These are phyloP conservation scores for Serendipita sp. DNA, from an alignment of 768 basidiomycete species.

Conservation along the genomic window DNA sequence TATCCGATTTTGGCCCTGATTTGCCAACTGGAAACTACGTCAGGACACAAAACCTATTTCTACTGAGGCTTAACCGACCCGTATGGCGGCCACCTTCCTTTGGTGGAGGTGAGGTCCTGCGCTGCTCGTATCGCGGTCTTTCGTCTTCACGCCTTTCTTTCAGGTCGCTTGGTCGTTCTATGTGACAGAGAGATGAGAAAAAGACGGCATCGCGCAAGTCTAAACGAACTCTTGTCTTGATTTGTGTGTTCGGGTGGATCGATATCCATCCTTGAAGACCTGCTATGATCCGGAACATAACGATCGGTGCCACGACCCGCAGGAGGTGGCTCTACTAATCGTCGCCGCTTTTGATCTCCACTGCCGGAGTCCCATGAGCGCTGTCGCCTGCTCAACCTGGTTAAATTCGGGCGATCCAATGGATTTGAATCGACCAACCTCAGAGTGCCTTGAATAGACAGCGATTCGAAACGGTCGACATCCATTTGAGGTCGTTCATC, in stretches of 20 bases:
- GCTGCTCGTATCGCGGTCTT: background rate
- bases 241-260: background rate
- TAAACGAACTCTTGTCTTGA: background rate
- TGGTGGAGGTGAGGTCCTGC: background rate
- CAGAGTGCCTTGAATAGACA: background rate
- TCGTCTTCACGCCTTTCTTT: background rate
- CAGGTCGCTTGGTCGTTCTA: background rate
- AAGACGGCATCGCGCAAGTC: background rate
- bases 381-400: background rate
- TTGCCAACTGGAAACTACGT: background rate
- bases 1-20: background rate
- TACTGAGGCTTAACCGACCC: background rate
- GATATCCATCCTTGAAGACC: background rate
- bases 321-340: background rate
- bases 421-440: background rate
- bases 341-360: background rate
- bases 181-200: background rate
- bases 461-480: background rate
- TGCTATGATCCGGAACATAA: background rate
- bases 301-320: background rate
- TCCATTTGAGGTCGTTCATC: background rate
- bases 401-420: background rate
- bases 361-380: background rate
- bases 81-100: background rate
- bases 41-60: background rate